phyloP scores from a whole-genome alignment of 805 yeast species.

The Wickerhamiella parazyma region DNA sequence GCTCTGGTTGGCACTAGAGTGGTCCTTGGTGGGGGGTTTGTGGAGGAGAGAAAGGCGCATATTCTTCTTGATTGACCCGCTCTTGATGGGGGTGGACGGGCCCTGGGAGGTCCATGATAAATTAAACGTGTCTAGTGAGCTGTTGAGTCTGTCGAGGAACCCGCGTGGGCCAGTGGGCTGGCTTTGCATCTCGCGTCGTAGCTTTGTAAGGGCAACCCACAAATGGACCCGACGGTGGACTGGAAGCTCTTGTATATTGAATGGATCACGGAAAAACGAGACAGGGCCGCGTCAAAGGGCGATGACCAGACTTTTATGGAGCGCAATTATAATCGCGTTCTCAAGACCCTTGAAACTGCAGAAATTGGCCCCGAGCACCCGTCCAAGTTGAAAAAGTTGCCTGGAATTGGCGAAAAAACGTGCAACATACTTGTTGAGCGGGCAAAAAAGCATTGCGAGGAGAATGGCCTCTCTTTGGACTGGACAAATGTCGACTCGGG shows the following conservation, averaged over 20 bases:
- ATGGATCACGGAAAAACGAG: conserved; percentile 21
- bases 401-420: conserved; percentile 60
- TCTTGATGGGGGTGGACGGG: too few relatives aligned
- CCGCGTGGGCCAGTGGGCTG: too few relatives aligned
- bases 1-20: too few relatives aligned
- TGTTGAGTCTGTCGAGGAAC: too few relatives aligned
- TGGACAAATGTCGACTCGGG: conserved; percentile 1
- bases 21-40: too few relatives aligned
- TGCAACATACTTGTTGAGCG: conserved; percentile 36
- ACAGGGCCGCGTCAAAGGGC: conserved; percentile 11
- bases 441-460: conserved; percentile 42
- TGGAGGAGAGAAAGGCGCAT: too few relatives aligned
- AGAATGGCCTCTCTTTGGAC: conserved; percentile 30
- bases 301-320: background rate
- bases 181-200: background rate
- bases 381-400: conserved; percentile 35
- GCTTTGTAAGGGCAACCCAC: background rate
- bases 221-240: conserved; percentile 11
- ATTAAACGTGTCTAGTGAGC: too few relatives aligned
- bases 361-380: conserved; percentile 30
- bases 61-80: too few relatives aligned
- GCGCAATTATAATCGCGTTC: conserved; percentile 6
- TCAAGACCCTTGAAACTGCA: conserved; percentile 22
- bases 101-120: too few relatives aligned
- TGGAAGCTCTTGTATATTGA: conserved; percentile 21